A percentile compares a stretch with the other conserved stretches of the same genome.
Conservation (phyloP, 192 early-diverging fungal genomes). For the Entrophospora sp. region DNA sequence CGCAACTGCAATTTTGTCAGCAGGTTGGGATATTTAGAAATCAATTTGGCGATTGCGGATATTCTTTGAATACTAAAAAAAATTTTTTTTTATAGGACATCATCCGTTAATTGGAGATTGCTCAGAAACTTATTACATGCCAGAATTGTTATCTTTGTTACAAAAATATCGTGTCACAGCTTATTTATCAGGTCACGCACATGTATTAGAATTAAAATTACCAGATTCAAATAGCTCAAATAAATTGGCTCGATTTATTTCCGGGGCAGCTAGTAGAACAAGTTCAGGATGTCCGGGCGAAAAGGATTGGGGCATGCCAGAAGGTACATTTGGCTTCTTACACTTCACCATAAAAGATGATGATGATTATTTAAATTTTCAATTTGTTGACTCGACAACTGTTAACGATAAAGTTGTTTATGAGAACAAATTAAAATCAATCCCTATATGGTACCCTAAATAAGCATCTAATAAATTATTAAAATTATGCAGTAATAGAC, state of each 20-base stretch:
- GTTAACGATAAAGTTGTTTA: too few relatives aligned
- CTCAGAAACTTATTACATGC: not conserved
- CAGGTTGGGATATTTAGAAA: too few relatives aligned
- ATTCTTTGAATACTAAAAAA: too few relatives aligned
- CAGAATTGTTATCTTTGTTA: not conserved
- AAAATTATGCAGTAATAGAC: too few relatives aligned
- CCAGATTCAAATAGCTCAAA: not conserved
- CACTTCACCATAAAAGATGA: not conserved
- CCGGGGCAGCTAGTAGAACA: constrained; percentile 6
- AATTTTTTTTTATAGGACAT: constrained; percentile 3
- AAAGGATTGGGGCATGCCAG: not conserved
- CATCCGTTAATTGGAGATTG: constrained; percentile 11
- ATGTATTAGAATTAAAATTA: constrained; percentile 8
- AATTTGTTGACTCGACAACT: too few relatives aligned
- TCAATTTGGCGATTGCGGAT: too few relatives aligned
- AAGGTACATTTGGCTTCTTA: not conserved
- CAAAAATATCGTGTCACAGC: constrained; percentile 5
- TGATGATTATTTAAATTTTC: not conserved
- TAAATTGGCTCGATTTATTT: not conserved
- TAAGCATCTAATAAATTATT: too few relatives aligned
- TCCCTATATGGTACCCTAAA: too few relatives aligned
- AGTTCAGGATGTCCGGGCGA: not conserved
- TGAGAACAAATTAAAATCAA: too few relatives aligned
- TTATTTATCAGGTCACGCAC: constrained; percentile 8
- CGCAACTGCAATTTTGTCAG: too few relatives aligned